phyloP scores from a whole-genome alignment of 345 rosid species.

The Bretschneidera sinensis region DNA sequence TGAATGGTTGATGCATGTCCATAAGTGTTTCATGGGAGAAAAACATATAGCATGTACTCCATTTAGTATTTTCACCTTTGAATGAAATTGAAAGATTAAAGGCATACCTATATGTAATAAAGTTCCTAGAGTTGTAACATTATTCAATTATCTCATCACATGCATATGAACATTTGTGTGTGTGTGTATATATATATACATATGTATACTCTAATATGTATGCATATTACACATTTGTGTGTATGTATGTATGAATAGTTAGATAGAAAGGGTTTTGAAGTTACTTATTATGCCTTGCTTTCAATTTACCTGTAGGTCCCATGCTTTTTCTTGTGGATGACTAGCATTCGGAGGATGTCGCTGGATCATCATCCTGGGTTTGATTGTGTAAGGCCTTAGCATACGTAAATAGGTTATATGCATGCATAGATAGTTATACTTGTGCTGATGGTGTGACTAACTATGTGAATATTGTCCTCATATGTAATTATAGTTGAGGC shows the following conservation, averaged over 20 bases:
- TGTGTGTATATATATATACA: too few relatives aligned
- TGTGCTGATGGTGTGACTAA: not conserved
- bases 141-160: too few relatives aligned
- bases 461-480: not conserved
- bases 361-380: conserved; percentile 79
- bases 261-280: not conserved
- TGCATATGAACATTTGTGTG: too few relatives aligned
- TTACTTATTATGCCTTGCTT: conserved; percentile 21
- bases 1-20: too few relatives aligned
- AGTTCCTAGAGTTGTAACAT: too few relatives aligned
- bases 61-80: too few relatives aligned
- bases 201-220: not conserved
- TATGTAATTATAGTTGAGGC: conserved; percentile 3
- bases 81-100: too few relatives aligned
- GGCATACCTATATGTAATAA: too few relatives aligned
- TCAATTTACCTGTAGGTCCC: conserved; percentile 51
- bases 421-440: not conserved
- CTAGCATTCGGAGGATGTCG: conserved; percentile 76
- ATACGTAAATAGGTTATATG: conserved; percentile 4
- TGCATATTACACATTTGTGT: not conserved
- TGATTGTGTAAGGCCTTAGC: conserved; percentile 55
- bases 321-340: conserved; percentile 76
- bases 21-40: too few relatives aligned
- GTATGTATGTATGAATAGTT: not conserved
- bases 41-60: too few relatives aligned